Evolutionary conservation across 345 rosid species (phyloP).

Genomic region (Sisymbrium irio): DNA sequence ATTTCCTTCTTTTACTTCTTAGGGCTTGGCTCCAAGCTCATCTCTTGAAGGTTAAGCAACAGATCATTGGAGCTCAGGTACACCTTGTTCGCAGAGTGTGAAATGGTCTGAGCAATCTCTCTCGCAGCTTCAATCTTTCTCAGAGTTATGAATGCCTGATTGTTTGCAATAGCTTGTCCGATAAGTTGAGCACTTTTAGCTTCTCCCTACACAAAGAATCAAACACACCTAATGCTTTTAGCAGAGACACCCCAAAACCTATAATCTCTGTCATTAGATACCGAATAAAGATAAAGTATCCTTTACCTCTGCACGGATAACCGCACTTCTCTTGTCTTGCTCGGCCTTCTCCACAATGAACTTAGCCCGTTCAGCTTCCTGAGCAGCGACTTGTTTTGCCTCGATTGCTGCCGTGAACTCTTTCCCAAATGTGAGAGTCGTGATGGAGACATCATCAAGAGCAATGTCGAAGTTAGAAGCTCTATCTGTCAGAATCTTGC

Average conservation of each 20-base stretch:
- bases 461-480: constrained; percentile 72
- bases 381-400: constrained; percentile 96
- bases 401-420: constrained; percentile 96
- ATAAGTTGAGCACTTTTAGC: constrained; percentile 92
- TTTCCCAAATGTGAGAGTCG: constrained; percentile 81
- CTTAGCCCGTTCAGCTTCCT: constrained; percentile 95
- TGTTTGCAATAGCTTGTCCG: constrained; percentile 91
- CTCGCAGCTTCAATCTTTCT: constrained; percentile 94
- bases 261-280: background rate
- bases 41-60: constrained; percentile 72
- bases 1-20: constrained; percentile 42
- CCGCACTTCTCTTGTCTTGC: constrained; percentile 90
- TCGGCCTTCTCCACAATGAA: constrained; percentile 94
- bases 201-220: constrained; percentile 58
- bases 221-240: background rate
- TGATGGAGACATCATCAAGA: constrained; percentile 83
- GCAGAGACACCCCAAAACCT: background rate
- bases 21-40: constrained; percentile 46
- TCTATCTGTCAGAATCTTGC: constrained; percentile 82
- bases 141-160: constrained; percentile 85
- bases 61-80: constrained; percentile 71
- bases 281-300: background rate
- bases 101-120: constrained; percentile 81
- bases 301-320: constrained; percentile 81
- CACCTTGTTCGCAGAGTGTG: constrained; percentile 70